Base-by-base conservation (phyloP, 2,329 filamentous ascomycete species). In the Pseudogymnoascus sp. region DNA sequence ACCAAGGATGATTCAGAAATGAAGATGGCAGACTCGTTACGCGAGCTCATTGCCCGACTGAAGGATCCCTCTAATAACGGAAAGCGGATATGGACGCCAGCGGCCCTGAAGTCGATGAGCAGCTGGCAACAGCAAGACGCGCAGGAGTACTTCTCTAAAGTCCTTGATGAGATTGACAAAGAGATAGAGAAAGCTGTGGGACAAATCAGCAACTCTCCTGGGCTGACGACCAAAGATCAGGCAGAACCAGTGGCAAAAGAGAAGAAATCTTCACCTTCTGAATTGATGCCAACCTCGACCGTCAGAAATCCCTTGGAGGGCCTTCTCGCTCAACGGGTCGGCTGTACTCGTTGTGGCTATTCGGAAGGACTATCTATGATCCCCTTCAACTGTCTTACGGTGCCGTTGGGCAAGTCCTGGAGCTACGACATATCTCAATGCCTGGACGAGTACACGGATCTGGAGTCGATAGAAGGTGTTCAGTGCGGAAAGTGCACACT, bases 91-190 rank as follows among this genome's bases (percentile, higher is more conserved):
- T 96, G 91, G 91, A 92, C 92, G 5, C 90, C 91, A 0, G 78
- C 83, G 0, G 85, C 88, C 62, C 78, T 97, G 53, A 96, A 96
- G 75, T 93, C 88, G 8, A 96, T 97, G 88, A 93, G 88, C 75
- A 96, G 90, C 31, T 96, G 90, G 85, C 90, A 96, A 69, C 95
- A 97, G 73, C 95, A 99, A 75, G 95, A 99, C 76, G 95, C 95
- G 4, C 95, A 97, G 73, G 95, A 99, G 75, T 99, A 97, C 74
- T 97, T 90, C 70, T 93, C 91, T 14, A 96, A 93, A 71, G 82
- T 99, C 12, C 76, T 97, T 59, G 91, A 93, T 68, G 88, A 93
- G 69, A 80, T 96, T 28, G 91, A 97, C 70, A 88, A 88, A 70
- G 91, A 96, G 71, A 80, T 91, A 42, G 77, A 79, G 18, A 82